These are phyloP conservation scores for Aspergillus hiratsukae DNA, from an alignment of 2,329 filamentous ascomycete species.

Conservation along the genomic window DNA sequence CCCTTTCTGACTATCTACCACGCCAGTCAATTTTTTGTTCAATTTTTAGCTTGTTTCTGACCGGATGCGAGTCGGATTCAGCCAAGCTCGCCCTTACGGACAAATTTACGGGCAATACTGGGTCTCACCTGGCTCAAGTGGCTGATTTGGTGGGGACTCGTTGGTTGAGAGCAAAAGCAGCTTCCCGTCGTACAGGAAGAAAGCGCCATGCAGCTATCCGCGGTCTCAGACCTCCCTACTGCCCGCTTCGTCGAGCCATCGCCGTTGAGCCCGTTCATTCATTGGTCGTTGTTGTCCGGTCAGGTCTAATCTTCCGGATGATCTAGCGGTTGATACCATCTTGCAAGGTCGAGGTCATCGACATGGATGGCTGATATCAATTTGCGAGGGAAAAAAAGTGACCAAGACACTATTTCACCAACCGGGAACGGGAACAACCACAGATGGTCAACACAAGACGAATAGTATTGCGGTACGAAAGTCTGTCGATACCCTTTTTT, in stretches of 20 bases:
- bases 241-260: slow-evolving; percentile 19
- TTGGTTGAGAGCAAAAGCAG: slow-evolving; percentile 20
- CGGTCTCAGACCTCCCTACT: slow-evolving; percentile 29
- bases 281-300: slow-evolving; percentile 19
- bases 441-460: not conserved
- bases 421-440: not conserved
- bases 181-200: slow-evolving; percentile 26
- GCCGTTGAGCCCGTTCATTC: slow-evolving; percentile 5
- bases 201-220: slow-evolving; percentile 28
- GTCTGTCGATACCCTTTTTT: slow-evolving; percentile 7
- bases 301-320: slow-evolving; percentile 21
- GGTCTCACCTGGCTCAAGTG: slow-evolving; percentile 8
- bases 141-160: slow-evolving; percentile 16
- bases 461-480: slow-evolving; percentile 8
- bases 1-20: not conserved
- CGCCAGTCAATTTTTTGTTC: not conserved
- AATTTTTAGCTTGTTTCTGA: not conserved
- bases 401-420: slow-evolving; percentile 1
- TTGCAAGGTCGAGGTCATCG: slow-evolving; percentile 15
- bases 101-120: not conserved
- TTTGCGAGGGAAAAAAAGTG: not conserved
- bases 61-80: slow-evolving; percentile 5
- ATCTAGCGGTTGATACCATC: slow-evolving; percentile 11
- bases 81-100: slow-evolving; percentile 14
- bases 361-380: slow-evolving; percentile 9